A percentile compares a stretch with the other conserved stretches of the same genome.
phyloP scores from a whole-genome alignment of 805 yeast genomes.

The Zygotorulaspora florentina region DNA sequence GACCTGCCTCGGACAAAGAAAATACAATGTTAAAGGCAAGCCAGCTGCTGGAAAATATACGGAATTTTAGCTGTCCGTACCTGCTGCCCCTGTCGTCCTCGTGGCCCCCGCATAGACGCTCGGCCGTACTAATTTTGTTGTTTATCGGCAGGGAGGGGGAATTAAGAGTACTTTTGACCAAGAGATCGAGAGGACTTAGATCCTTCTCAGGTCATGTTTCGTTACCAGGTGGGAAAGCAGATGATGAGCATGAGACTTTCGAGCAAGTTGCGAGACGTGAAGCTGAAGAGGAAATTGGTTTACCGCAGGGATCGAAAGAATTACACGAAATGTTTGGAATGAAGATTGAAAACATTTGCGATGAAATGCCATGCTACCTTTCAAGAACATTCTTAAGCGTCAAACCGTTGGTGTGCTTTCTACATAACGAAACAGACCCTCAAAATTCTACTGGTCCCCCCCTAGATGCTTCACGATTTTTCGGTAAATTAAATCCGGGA shows the following conservation, averaged over 20 bases:
- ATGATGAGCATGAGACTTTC: slow-evolving; percentile 57
- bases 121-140: slow-evolving; percentile 73
- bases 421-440: slow-evolving; percentile 36
- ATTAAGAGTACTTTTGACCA: slow-evolving; percentile 71
- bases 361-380: slow-evolving; percentile 69
- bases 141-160: slow-evolving; percentile 73
- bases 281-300: slow-evolving; percentile 82
- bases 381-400: slow-evolving; percentile 82
- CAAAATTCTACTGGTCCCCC: slow-evolving; percentile 30
- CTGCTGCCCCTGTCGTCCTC: slow-evolving; percentile 38
- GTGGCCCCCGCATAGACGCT: slow-evolving; percentile 73
- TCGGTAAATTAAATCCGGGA: slow-evolving; percentile 63
- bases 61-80: slow-evolving; percentile 14
- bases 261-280: slow-evolving; percentile 78
- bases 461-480: slow-evolving; percentile 29
- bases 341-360: slow-evolving; percentile 51
- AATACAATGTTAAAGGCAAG: slow-evolving; percentile 18
- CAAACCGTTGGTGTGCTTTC: slow-evolving; percentile 69
- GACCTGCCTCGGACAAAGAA: neutral
- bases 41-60: slow-evolving; percentile 21
- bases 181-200: slow-evolving; percentile 62
- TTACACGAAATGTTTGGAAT: slow-evolving; percentile 48
- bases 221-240: slow-evolving; percentile 92
- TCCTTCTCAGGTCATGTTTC: slow-evolving; percentile 88
- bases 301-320: slow-evolving; percentile 45